Conservation (phyloP, 1,139 yeast species). For the Kodamaea sp. region DNA sequence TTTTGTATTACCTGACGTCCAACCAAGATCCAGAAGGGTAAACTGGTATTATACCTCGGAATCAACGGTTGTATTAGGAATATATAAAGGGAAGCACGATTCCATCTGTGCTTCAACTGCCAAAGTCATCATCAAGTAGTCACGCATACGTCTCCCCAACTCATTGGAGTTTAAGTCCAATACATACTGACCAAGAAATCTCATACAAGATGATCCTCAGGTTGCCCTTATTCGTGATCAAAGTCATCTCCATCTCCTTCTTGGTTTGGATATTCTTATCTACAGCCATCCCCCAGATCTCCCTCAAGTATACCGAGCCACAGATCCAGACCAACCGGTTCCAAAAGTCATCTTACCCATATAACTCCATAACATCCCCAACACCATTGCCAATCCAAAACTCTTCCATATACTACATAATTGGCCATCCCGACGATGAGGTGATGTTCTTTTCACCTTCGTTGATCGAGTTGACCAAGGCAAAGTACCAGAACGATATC, state of each 20-base stretch:
- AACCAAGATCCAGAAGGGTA: too few relatives aligned
- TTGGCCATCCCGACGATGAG: conserved; percentile 98
- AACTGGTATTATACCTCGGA: too few relatives aligned
- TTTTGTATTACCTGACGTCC: too few relatives aligned
- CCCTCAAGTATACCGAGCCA: conserved; percentile 30
- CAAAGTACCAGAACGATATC: conserved; percentile 50
- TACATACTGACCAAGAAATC: too few relatives aligned
- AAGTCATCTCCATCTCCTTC: conserved; percentile 26
- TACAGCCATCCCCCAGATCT: conserved; percentile 41
- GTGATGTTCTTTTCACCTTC: conserved; percentile 96
- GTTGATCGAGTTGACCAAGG: conserved; percentile 52
- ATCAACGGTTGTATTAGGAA: too few relatives aligned
- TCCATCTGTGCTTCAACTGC: too few relatives aligned
- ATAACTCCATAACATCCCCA: conserved; percentile 39
- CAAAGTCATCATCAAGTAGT: too few relatives aligned
- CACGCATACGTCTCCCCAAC: too few relatives aligned
- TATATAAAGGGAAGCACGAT: too few relatives aligned
- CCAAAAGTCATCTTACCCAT: conserved; percentile 30
- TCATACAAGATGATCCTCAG: conserved; percentile 20
- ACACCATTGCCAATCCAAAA: conserved; percentile 36
- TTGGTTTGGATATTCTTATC: conserved; percentile 41
- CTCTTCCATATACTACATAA: conserved; percentile 51
- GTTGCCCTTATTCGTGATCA: conserved; percentile 16
- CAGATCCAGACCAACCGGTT: conserved; percentile 30
- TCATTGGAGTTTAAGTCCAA: too few relatives aligned